phyloP scores from a whole-genome alignment of 2,329 filamentous ascomycete species.

The Talaromyces sp. region DNA sequence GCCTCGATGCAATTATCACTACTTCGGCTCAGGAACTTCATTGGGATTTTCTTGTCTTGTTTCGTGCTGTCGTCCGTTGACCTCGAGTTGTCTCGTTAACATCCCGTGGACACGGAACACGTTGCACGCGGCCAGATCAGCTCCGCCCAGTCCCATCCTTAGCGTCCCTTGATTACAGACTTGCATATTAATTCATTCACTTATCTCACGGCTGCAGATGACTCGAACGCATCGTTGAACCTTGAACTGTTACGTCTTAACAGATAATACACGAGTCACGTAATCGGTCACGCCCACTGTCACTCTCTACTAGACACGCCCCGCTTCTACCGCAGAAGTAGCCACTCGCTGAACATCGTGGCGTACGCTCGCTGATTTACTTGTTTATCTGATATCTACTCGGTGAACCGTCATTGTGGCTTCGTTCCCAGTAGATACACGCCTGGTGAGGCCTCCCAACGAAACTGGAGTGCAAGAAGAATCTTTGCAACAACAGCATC shows the following conservation, averaged over 20 bases:
- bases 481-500: neutral
- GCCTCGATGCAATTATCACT: neutral
- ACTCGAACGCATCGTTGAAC: constrained; percentile 4
- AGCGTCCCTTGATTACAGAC: constrained; percentile 3
- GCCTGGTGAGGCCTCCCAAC: constrained; percentile 10
- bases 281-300: constrained; percentile 1
- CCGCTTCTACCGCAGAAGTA: constrained; percentile 7
- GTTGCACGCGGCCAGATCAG: constrained; percentile 12
- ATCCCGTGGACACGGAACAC: neutral
- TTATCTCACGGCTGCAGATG: constrained; percentile 5
- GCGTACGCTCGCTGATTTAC: neutral
- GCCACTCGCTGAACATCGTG: constrained; percentile 3
- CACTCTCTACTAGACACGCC: neutral
- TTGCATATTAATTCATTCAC: constrained; percentile 2
- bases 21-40: neutral
- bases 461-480: neutral
- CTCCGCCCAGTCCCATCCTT: constrained; percentile 5
- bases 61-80: neutral
- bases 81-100: neutral
- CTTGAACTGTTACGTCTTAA: neutral
- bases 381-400: neutral
- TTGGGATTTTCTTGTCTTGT: neutral
- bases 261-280: neutral
- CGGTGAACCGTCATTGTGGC: constrained; percentile 18
- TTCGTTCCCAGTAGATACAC: constrained; percentile 10